These are phyloP conservation scores for Fusarium sp. DNA, from an alignment of 2,329 filamentous ascomycete species.

Conservation along the genomic window DNA sequence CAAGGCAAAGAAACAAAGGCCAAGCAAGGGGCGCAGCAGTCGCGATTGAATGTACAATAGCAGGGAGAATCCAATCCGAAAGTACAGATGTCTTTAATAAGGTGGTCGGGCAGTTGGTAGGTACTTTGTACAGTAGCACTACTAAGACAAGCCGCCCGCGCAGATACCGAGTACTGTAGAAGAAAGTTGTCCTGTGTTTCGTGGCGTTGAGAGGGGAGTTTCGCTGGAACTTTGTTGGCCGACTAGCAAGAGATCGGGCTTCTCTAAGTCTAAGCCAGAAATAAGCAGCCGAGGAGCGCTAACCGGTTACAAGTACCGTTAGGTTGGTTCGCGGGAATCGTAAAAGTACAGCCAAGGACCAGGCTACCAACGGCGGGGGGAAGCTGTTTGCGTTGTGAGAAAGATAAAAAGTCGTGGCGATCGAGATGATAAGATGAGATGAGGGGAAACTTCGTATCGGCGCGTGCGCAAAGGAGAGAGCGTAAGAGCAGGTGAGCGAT, in stretches of 20 bases:
- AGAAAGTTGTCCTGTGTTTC: conserved; percentile 34
- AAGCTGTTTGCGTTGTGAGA: conserved; percentile 4
- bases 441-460: conserved; percentile 10
- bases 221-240: conserved; percentile 46
- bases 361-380: conserved; percentile 25
- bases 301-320: conserved; percentile 23
- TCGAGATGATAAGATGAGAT: conserved; percentile 8
- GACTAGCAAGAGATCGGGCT: conserved; percentile 34
- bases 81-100: conserved; percentile 35
- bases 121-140: conserved; percentile 26
- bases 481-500: conserved; percentile 10
- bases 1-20: conserved; percentile 23
- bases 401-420: conserved; percentile 5
- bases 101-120: conserved; percentile 14
- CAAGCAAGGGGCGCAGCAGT: conserved; percentile 34
- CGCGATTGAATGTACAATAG: conserved; percentile 33
- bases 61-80: conserved; percentile 26
- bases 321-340: conserved; percentile 15
- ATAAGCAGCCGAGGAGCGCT: conserved; percentile 40
- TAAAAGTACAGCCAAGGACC: conserved; percentile 20
- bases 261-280: conserved; percentile 32
- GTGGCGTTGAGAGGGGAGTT: conserved; percentile 49
- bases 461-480: conserved; percentile 27
- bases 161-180: conserved; percentile 2
- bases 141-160: conserved; percentile 24